phyloP scores from a whole-genome alignment of 179 eudicot species.

The Actinidia chinensis region DNA sequence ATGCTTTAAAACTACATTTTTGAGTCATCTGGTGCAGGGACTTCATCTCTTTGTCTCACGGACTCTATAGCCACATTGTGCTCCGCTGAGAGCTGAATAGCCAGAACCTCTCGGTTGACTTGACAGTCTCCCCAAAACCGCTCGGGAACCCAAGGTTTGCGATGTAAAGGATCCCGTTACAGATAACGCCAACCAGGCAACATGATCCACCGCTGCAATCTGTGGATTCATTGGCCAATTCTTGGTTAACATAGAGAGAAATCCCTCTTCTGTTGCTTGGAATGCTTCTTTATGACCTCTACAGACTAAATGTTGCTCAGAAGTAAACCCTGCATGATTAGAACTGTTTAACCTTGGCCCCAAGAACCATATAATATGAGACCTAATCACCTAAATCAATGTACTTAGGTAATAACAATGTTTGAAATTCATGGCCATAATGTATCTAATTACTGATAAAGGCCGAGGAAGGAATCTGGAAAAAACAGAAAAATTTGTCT shows the following conservation, averaged over 20 bases:
- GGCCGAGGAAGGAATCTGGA: no score
- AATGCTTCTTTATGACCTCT: slow-evolving; percentile 85
- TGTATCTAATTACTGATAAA: no score
- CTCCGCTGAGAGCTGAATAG: slow-evolving; percentile 83
- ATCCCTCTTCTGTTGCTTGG: slow-evolving; percentile 96
- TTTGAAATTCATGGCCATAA: neutral
- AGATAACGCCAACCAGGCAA: slow-evolving; percentile 83
- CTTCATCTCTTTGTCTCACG: slow-evolving; percentile 86
- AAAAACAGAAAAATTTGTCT: no score
- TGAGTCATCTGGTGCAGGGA: slow-evolving; percentile 86
- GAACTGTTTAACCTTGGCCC: neutral
- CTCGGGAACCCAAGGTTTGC: slow-evolving; percentile 93
- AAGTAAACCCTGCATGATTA: slow-evolving; percentile 57
- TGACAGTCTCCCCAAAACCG: slow-evolving; percentile 87
- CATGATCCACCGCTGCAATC: slow-evolving; percentile 96
- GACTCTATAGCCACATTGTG: slow-evolving; percentile 87
- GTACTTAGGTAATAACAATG: neutral
- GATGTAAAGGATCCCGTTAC: slow-evolving; percentile 71
- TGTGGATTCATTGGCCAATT: slow-evolving; percentile 87
- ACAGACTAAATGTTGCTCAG: slow-evolving; percentile 84
- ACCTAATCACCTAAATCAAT: slow-evolving; percentile 1
- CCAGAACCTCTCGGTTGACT: slow-evolving; percentile 80
- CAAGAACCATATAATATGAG: neutral
- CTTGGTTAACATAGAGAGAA: slow-evolving; percentile 66
- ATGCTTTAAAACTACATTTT: slow-evolving; percentile 90